Evolutionary conservation across 768 basidiomycete species (phyloP), one percentile per base, ranked within the genome.

Genomic region (Cystobasidium ongulense): DNA sequence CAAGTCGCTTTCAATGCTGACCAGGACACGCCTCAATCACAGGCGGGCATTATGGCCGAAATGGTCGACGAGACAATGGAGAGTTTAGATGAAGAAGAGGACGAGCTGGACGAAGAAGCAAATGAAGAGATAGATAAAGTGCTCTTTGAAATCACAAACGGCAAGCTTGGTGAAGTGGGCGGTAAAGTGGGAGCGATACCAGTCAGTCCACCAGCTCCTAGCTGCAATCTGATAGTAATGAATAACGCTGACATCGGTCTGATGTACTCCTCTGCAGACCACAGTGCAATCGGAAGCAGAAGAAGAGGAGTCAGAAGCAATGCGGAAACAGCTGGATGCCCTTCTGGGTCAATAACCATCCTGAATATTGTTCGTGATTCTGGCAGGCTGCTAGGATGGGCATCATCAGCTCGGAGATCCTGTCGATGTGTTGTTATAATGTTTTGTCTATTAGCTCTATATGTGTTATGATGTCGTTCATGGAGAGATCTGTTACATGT

Each of bases 21-120:
- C 25, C 7, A 52, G 11, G 33, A 57, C 46, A 53, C 46, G 67
- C 71, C 38, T 25, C 53, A 29, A 54, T 59, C 72, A 23, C 76
- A 97, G 94, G 92, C 93, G 38, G 96, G 96, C 1, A 91, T 99
- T 75, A 88, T 98, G 87, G 91, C 92, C 77, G 96, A 99, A 81
- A 98, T 98, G 96, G 82, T 99, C 66, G 92, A 93, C 74, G 94
- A 96, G 78, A 91, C 88, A 53, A 83, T 99, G 29, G 89, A 92
- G 59, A 73, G 77, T 11, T 71, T 76, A 53, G 77, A 77, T 18
- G 78, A 75, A 53, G 92, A 94, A 2, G 92, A 95, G 61, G 94
- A 96, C 76, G 95, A 94, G 77, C 81, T 98, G 35, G 91, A 92
- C 78, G 93, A 94, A 77, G 96, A 99, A 82, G 96, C 96, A 2